Evolutionary conservation across 2,329 filamentous ascomycete genomes (phyloP), one percentile per base, ranked within the genome.

Genomic region (Colletotrichum cereale): DNA sequence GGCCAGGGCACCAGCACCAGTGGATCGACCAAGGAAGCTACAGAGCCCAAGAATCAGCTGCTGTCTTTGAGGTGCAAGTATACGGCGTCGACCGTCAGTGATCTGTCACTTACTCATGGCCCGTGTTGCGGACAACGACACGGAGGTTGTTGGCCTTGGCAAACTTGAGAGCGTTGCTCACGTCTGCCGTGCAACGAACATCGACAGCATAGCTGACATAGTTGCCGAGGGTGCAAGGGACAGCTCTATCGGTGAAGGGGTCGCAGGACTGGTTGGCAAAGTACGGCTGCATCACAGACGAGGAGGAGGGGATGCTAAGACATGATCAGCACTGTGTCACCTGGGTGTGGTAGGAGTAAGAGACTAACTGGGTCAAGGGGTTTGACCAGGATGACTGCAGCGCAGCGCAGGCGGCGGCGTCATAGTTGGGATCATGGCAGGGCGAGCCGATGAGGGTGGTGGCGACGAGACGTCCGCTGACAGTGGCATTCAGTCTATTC

Each of bases 401-500:
- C 2, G 72, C 75, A 2, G 76, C 72, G 75, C 88, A 90, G 40
- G 75, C 79, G 5, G 75, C 77, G 4, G 80, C 81, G 75, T 89
- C 78, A 74, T 86, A 88, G 10, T 74, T 75, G 6, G 79, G 81
- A 36, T 83, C 79, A 73, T 91, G 88, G 75, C 89, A 91, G 0
- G 84, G 80, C 3, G 83, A 77, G 0, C 83, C 89, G 3, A 90
- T 75, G 0, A 89, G 89, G 4, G 84, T 78, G 0, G 86, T 89
- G 11, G 84, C 81, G 44, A 91, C 80, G 31, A 91, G 79, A 6
- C 79, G 81, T 0, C 87, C 88, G 26, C 80, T 79, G 2, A 90
- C 80, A 1, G 88, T 85, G 10, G 77, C 61, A 74, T 91, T 90
- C 62, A 91, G 83, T 0, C 74, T 64, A 4, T 79, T 73, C 89